These are phyloP conservation scores for Verruconis gallopava DNA, from an alignment of 2,329 filamentous ascomycete species.

Conservation along the genomic window DNA sequence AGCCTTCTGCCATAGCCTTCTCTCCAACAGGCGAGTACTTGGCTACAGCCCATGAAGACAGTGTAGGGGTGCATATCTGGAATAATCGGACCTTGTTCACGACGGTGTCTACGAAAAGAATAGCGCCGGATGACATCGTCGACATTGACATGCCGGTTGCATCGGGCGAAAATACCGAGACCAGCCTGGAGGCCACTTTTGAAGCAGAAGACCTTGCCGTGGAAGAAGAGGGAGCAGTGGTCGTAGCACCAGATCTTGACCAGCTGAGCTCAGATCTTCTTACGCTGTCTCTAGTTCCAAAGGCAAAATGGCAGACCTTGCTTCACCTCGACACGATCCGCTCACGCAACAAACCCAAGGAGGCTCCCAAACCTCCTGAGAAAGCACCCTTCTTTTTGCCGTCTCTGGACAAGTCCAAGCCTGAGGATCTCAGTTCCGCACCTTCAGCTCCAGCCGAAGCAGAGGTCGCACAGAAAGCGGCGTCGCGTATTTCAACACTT, in stretches of 20 bases:
- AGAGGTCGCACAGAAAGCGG: slow-evolving; percentile 17
- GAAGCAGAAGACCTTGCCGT: slow-evolving; percentile 40
- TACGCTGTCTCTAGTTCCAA: slow-evolving; percentile 80
- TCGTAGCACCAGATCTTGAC: slow-evolving; percentile 44
- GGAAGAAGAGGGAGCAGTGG: slow-evolving; percentile 35
- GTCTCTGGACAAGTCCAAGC: slow-evolving; percentile 36
- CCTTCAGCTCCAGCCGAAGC: slow-evolving; percentile 10
- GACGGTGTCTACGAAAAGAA: slow-evolving; percentile 73
- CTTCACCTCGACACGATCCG: slow-evolving; percentile 83
- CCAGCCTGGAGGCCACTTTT: slow-evolving; percentile 64
- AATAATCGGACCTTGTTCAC: slow-evolving; percentile 87
- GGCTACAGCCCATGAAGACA: slow-evolving; percentile 72
- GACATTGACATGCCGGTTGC: slow-evolving; percentile 54
- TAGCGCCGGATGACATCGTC: slow-evolving; percentile 62
- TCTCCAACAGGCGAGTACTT: slow-evolving; percentile 85
- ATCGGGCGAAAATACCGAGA: slow-evolving; percentile 70
- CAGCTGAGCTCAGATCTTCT: slow-evolving; percentile 74
- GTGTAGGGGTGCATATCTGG: slow-evolving; percentile 87
- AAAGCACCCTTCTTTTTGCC: slow-evolving; percentile 95
- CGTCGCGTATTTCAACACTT: slow-evolving; percentile 6
- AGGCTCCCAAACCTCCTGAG: slow-evolving; percentile 80
- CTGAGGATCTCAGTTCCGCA: slow-evolving; percentile 5
- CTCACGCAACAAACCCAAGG: slow-evolving; percentile 85
- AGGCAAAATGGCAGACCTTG: slow-evolving; percentile 85
- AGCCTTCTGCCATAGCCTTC: slow-evolving; percentile 76